Evolutionary conservation across 208 protist genomes (phyloP).

Genomic region (Acanthamoeba healyi): DNA sequence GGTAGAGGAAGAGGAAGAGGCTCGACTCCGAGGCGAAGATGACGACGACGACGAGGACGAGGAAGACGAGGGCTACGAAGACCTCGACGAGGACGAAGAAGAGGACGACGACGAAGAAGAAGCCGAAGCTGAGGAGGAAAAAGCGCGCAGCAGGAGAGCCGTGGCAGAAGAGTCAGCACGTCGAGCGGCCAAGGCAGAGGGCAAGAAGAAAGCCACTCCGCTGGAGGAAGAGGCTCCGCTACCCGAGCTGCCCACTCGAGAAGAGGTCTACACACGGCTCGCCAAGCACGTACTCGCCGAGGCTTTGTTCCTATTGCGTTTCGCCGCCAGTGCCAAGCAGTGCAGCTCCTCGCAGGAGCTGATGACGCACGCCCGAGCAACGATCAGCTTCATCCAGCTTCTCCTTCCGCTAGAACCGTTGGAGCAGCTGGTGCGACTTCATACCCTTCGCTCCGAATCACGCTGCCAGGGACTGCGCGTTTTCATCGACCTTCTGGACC

Average conservation of each 20-base stretch:
- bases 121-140: conserved; percentile 10
- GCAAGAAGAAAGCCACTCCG: background rate
- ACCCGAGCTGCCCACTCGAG: conserved; percentile 3
- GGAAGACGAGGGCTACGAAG: background rate
- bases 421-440: conserved; percentile 31
- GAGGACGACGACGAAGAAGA: conserved; percentile 30
- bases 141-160: background rate
- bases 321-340: background rate
- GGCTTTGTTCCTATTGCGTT: conserved; percentile 12
- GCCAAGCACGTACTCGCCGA: conserved; percentile 17
- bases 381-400: conserved; percentile 36
- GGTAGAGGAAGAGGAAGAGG: conserved; percentile 52
- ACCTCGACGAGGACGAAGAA: background rate
- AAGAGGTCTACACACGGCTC: conserved; percentile 34
- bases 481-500: conserved; percentile 53
- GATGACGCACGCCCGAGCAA: background rate
- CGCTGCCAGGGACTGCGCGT: background rate
- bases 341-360: background rate
- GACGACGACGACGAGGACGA: background rate
- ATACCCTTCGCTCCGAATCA: background rate
- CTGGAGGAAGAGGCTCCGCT: background rate
- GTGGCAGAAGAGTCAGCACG: background rate
- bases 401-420: conserved; percentile 24
- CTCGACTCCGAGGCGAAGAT: background rate
- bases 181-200: background rate